A percentile compares a stretch with the other conserved stretches of the same genome.
phyloP scores from a whole-genome alignment of 2,329 filamentous ascomycete species.

The Aspergillus hortae region DNA sequence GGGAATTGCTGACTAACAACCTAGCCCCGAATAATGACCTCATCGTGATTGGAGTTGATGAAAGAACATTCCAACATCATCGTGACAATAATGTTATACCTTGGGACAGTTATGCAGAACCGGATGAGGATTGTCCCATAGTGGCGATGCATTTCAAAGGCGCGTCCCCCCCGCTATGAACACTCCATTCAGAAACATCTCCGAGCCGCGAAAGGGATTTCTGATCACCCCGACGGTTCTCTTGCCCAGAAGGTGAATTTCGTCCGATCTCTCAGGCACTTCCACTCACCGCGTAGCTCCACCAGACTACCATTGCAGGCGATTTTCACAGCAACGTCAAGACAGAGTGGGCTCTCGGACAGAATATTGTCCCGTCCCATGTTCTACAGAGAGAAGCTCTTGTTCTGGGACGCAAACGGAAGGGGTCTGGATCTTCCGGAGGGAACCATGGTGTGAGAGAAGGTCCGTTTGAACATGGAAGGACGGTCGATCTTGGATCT shows the following conservation, averaged over 20 bases:
- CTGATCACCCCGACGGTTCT: conserved; percentile 19
- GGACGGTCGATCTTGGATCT: conserved; percentile 7
- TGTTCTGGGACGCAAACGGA: too few species aligned
- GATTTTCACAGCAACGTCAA: neutral
- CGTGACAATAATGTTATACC: neutral
- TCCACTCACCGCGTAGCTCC: conserved; percentile 11
- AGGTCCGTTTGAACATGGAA: neutral
- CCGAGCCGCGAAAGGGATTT: conserved; percentile 3
- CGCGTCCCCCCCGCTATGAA: neutral
- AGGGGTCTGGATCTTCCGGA: too few species aligned
- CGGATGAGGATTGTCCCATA: neutral
- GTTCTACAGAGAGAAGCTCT: too few species aligned
- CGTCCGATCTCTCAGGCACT: conserved; percentile 10
- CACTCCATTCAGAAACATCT: conserved; percentile 8
- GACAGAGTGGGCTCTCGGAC: neutral
- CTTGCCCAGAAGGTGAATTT: conserved; percentile 22
- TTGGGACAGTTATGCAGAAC: neutral
- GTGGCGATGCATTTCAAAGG: neutral
- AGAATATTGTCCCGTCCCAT: neutral
- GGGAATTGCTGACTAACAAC: too few species aligned
- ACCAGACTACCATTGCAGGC: neutral
- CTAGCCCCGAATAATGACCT: too few species aligned
- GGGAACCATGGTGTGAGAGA: too few species aligned
- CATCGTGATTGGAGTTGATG: too few species aligned
- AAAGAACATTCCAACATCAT: neutral